A percentile compares a stretch with the other conserved stretches of the same genome.
These are phyloP conservation scores for Gyromitra esculenta DNA, from an alignment of 2,329 filamentous ascomycete genomes.

Conservation along the genomic window DNA sequence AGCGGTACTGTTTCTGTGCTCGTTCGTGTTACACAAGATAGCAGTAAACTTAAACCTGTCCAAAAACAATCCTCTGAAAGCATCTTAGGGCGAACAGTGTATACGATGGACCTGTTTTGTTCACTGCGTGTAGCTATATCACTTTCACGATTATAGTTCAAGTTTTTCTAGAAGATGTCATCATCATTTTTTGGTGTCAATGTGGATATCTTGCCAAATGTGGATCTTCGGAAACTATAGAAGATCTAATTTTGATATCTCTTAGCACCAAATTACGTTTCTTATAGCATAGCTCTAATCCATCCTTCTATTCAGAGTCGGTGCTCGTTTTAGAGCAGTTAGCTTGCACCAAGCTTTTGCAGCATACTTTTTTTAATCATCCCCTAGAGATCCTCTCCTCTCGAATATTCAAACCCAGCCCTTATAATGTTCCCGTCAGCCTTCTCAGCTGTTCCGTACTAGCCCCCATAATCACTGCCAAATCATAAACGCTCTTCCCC, in stretches of 20 bases:
- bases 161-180: no score
- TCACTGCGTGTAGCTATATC: no score
- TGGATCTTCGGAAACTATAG: not conserved
- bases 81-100: no score
- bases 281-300: not conserved
- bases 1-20: no score
- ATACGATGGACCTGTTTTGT: no score
- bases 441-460: conserved; percentile 33
- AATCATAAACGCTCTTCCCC: conserved; percentile 46
- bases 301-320: not conserved
- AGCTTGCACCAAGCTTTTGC: not conserved
- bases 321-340: not conserved
- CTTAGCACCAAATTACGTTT: not conserved
- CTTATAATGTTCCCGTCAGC: conserved; percentile 8
- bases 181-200: not conserved
- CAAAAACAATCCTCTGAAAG: no score
- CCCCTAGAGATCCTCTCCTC: not conserved
- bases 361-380: not conserved
- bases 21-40: no score
- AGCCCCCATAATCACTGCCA: conserved; percentile 47
- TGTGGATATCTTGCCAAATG: not conserved
- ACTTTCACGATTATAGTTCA: no score
- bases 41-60: not conserved
- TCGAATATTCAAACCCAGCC: not conserved
- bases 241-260: not conserved